A percentile compares a stretch with the other conserved stretches of the same genome.
Evolutionary conservation across 202 grass and related monocot species (phyloP).

Genomic region (Musa balbisiana): DNA sequence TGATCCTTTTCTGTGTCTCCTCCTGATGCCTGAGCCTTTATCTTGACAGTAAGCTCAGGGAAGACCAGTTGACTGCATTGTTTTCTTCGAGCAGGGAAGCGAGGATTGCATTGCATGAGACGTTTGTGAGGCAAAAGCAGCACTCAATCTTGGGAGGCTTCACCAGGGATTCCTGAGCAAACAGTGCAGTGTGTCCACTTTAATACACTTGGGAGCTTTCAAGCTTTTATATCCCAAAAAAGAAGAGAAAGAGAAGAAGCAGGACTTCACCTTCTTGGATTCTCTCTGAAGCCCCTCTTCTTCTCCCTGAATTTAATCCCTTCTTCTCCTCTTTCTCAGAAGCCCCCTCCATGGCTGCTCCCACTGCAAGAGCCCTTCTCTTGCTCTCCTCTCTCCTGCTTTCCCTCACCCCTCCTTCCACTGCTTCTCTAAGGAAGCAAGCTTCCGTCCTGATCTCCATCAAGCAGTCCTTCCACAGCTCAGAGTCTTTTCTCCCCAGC

Average conservation of each 20-base stretch:
- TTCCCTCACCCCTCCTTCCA: not conserved
- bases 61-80: too few species aligned
- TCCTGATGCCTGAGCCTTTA: too few species aligned
- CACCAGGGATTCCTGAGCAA: too few species aligned
- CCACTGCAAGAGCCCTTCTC: constrained; percentile 5
- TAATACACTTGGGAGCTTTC: not conserved
- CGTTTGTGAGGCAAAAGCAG: too few species aligned
- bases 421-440: constrained; percentile 23
- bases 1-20: too few species aligned
- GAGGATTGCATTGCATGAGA: too few species aligned
- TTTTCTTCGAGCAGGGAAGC: too few species aligned
- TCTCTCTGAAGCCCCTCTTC: not conserved
- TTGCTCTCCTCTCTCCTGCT: constrained; percentile 15
- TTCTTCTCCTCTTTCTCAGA: too few species aligned
- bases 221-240: not conserved
- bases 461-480: constrained; percentile 34
- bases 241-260: not conserved
- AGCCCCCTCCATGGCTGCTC: constrained; percentile 17
- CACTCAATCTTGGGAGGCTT: too few species aligned
- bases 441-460: constrained; percentile 45
- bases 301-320: too few species aligned
- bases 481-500: constrained; percentile 25
- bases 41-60: too few species aligned
- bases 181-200: too few species aligned
- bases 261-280: not conserved